phyloP scores from a whole-genome alignment of 2,329 filamentous ascomycete species.

The Colletotrichum sp. region DNA sequence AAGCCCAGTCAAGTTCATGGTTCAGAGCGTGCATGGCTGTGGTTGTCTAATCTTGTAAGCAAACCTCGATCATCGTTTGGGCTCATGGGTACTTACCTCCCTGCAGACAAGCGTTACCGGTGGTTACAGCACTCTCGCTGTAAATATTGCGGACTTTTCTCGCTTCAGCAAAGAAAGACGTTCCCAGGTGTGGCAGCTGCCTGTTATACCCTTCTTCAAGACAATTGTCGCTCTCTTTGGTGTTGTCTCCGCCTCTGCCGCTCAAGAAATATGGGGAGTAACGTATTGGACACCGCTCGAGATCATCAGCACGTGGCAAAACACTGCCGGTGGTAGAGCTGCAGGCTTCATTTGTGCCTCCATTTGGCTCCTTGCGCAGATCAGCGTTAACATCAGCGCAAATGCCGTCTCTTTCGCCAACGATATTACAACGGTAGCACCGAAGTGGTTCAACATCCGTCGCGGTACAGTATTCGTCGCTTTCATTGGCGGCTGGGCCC shows the following conservation, averaged over 20 bases:
- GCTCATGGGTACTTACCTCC: background rate
- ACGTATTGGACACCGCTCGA: background rate
- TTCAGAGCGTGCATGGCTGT: background rate
- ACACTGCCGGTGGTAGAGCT: background rate
- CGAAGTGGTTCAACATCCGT: background rate
- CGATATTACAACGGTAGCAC: background rate
- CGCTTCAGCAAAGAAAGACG: slow-evolving; percentile 42
- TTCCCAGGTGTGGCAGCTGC: slow-evolving; percentile 43
- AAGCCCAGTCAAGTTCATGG: background rate
- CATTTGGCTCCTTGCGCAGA: background rate
- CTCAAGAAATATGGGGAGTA: background rate
- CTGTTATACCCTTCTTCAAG: background rate
- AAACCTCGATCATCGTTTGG: background rate
- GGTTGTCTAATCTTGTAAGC: background rate
- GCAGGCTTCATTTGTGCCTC: background rate
- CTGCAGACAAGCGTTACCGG: slow-evolving; percentile 45
- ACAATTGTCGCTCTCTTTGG: background rate
- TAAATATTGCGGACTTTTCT: slow-evolving; percentile 52
- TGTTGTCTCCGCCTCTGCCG: background rate
- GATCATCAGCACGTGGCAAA: background rate
- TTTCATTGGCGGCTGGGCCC: slow-evolving; percentile 27
- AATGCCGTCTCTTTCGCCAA: background rate
- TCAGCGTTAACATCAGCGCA: background rate
- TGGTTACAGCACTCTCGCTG: slow-evolving; percentile 51
- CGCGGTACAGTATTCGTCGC: background rate